These are phyloP conservation scores for Rhodotorula graminis DNA, from an alignment of 768 basidiomycete genomes.

Conservation along the genomic window DNA sequence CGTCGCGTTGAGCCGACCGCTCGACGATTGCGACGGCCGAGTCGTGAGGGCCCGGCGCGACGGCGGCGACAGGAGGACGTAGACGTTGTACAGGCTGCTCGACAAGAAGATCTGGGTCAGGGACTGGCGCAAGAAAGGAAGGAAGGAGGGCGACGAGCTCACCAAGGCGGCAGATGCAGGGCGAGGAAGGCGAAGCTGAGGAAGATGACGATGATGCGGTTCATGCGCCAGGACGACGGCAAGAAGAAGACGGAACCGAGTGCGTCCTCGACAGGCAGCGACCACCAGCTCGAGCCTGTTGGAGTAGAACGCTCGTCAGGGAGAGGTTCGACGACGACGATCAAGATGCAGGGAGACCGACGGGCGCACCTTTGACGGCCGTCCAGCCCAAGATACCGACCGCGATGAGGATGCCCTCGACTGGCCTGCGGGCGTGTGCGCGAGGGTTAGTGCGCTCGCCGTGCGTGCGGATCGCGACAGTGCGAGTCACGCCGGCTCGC, in stretches of 20 bases:
- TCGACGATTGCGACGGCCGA: neutral
- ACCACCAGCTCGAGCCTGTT: constrained; percentile 25
- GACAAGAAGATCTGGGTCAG: neutral
- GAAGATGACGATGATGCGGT: constrained; percentile 22
- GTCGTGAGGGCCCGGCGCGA: constrained; percentile 17
- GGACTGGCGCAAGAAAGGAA: neutral
- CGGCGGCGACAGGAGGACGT: constrained; percentile 1
- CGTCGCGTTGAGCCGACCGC: constrained; percentile 4
- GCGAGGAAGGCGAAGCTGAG: constrained; percentile 19
- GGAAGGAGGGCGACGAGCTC: neutral
- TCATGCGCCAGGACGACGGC: constrained; percentile 3
- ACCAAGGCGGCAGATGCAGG: constrained; percentile 27
- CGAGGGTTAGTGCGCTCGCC: no score
- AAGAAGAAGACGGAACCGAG: constrained; percentile 2
- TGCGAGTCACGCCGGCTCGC: no score
- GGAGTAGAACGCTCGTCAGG: neutral
- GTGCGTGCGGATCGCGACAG: no score
- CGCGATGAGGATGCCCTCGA: constrained; percentile 90
- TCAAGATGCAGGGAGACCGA: neutral
- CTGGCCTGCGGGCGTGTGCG: constrained; percentile 71
- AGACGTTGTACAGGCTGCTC: constrained; percentile 24
- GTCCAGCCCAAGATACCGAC: constrained; percentile 68
- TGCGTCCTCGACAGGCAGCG: neutral
- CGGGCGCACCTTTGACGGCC: constrained; percentile 58
- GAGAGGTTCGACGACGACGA: constrained; percentile 49